These are phyloP conservation scores for Chalara sp. DNA, from an alignment of 2,329 filamentous ascomycete species.

Conservation along the genomic window DNA sequence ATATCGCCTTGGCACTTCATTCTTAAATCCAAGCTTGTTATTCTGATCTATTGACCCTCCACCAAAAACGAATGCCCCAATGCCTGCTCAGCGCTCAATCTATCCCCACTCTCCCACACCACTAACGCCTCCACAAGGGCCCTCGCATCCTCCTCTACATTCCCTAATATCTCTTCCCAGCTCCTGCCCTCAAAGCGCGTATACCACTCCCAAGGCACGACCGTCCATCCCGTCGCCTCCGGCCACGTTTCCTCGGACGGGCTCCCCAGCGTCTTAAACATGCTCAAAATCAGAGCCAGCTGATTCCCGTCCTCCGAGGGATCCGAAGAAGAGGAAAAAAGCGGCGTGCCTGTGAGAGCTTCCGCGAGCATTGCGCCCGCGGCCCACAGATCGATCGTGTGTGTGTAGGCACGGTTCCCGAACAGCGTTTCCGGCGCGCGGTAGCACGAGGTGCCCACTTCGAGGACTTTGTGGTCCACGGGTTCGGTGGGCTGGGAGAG, in stretches of 20 bases:
- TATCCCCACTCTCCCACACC: conserved; percentile 60
- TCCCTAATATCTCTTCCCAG: conserved; percentile 67
- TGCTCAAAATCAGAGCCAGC: conserved; percentile 80
- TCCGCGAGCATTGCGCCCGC: conserved; percentile 81
- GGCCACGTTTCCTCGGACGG: conserved; percentile 79
- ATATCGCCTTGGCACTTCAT: no score
- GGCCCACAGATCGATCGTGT: conserved; percentile 81
- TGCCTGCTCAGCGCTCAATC: conserved; percentile 62
- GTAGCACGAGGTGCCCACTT: conserved; percentile 90
- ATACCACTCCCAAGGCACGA: conserved; percentile 89
- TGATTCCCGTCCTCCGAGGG: conserved; percentile 78
- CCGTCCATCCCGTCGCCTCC: conserved; percentile 58
- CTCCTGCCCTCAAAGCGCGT: conserved; percentile 58
- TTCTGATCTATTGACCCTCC: background rate
- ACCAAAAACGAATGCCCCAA: background rate
- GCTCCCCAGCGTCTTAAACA: conserved; percentile 87
- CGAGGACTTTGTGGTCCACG: conserved; percentile 67
- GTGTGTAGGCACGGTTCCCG: conserved; percentile 66
- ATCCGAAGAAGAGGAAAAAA: conserved; percentile 76
- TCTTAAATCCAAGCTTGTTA: no score
- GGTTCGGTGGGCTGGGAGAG: conserved; percentile 53
- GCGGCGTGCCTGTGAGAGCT: conserved; percentile 46
- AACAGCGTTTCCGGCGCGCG: conserved; percentile 87
- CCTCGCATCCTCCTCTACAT: conserved; percentile 48
- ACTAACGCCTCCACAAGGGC: conserved; percentile 64